Evolutionary conservation across 139 green algal genomes (phyloP), one percentile per base, ranked within the genome.

Genomic region (Volvox reticuliferus): DNA sequence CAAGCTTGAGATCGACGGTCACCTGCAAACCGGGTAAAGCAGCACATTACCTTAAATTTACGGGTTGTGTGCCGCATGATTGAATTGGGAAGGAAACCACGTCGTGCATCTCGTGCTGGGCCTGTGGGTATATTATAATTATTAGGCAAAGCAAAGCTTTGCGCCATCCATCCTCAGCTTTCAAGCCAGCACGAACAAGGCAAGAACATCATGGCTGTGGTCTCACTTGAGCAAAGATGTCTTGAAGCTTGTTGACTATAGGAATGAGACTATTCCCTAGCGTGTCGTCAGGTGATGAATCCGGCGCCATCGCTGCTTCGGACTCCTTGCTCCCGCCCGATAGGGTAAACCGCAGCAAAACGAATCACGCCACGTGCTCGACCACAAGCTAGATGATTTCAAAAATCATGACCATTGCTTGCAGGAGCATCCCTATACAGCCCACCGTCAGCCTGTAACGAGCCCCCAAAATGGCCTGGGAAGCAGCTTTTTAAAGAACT

Each of bases 221-320:
- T 69, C 69, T 21, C 77, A 97, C 97, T 96, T 98, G 96, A 36
- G 88, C 96, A 88, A 99, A 99, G n/a, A 99, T 97, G 86, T 99
- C 97, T 77, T 99, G 97, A 18, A 99, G 93, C 86, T 94, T 95
- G 93, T 99, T 99, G 62, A 99, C 98, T 21, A 97, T 91, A 2
- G 97, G 97, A 24, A 99, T 98, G 0, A 99, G 92, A 12, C 91
- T 91, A 37, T 98, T 94, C 0, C 97, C 97, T 21, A 99, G 91
- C 6, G 90, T 93, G 21, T 90, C 86, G 20, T 83, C 86, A 2
- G 85, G 0, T 17, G 82, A 63, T 1, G 62, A 32, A 18, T 89
- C 84, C 24, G 84, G 68, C 37, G 84, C 84, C 84, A 89, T 89
- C 26, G 12, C 2, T 35, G 71, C 28, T 79, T 20, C 71, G 67